Base-by-base conservation (phyloP, 108 stramenopile genomes). In the Skeletonema costatum region DNA sequence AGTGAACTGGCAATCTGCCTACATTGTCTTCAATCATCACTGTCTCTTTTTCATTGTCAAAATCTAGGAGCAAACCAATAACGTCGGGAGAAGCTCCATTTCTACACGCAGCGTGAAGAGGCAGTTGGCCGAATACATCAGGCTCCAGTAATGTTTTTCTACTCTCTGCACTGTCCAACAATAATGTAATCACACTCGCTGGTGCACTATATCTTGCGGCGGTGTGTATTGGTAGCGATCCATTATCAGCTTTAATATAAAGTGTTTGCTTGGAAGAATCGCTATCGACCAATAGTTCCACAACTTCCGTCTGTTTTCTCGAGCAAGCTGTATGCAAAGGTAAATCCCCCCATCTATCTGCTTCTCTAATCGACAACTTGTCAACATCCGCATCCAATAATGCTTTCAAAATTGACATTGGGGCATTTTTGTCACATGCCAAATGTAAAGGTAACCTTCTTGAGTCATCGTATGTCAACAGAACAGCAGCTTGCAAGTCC, bases 361-460 rank as follows among this genome's bases (percentile, higher is more conserved):
- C 64, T 48, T 75, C 21, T 17, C 56, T 9, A 48, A 90, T 81
- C 42, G 86, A 76, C 32, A 64, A n/a, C 33, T 86, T 86, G 16
- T 69, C 62, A 36, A n/a, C 51, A 66, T 90, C 89, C 19, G 75
- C 80, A 33, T 83, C 81, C 5, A 90, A 48, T 19, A 90, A 77
- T 5, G 75, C 64, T 33, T 64, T 75, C 76, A 90, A 78, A 36
- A 90, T 78, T 32, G 78, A 83, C 16, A 90, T 14, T 1, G 89
- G 89, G 10, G 87, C 89, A 63, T 85, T 88, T 60, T 85, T 88
- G 74, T 90, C 89, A 63, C 86, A 88, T 19, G 87, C 89, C 48
- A 90, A 69, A 50, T 90, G 89, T 35, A 90, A 76, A 0, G 87
- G 87, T 3, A 87, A 73, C 38, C 89, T 81, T 39, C 53, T 70